Percentiles rank a stretch among this genome's conserved stretches.
phyloP scores from a whole-genome alignment of 208 protist genomes.

The Crithidia brevicula region DNA sequence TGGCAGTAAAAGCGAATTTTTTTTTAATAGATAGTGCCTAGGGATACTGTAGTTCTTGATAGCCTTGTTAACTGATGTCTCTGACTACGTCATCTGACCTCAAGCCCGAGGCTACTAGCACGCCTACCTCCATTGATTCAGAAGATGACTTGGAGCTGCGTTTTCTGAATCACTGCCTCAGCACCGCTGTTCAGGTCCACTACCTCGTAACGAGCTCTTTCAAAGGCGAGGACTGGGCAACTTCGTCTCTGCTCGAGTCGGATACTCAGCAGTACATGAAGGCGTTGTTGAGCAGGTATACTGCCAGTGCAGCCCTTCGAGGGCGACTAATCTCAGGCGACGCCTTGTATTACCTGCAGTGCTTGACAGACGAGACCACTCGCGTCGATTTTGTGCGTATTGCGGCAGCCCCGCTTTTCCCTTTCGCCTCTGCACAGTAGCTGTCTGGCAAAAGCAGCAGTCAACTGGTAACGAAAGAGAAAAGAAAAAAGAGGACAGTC shows the following conservation, averaged over 20 bases:
- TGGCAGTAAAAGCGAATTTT: too few relatives aligned
- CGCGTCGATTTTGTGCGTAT: constrained; percentile 68
- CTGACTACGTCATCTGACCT: background rate
- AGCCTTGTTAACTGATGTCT: too few relatives aligned
- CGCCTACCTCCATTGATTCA: background rate
- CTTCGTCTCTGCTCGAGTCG: constrained; percentile 46
- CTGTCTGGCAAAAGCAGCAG: too few relatives aligned
- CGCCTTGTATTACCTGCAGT: constrained; percentile 71
- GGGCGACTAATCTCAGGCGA: constrained; percentile 39
- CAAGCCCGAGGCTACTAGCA: background rate
- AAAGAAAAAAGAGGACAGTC: too few relatives aligned
- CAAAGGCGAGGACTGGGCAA: constrained; percentile 3
- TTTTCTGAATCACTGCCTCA: constrained; percentile 69
- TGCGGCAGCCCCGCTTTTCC: constrained; percentile 60
- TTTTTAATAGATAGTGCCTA: too few relatives aligned
- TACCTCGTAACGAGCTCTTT: constrained; percentile 60
- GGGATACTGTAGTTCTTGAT: too few relatives aligned
- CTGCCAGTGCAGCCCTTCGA: constrained; percentile 42
- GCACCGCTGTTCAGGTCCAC: constrained; percentile 59
- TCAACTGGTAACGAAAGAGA: too few relatives aligned
- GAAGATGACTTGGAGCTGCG: constrained; percentile 36
- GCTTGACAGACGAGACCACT: constrained; percentile 57
- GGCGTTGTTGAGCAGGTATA: constrained; percentile 53
- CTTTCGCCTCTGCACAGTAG: constrained; percentile 21
- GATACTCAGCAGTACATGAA: constrained; percentile 67